phyloP scores from a whole-genome alignment of 1,284 basidiomycete genomes.

The Neolentinus lepideus region DNA sequence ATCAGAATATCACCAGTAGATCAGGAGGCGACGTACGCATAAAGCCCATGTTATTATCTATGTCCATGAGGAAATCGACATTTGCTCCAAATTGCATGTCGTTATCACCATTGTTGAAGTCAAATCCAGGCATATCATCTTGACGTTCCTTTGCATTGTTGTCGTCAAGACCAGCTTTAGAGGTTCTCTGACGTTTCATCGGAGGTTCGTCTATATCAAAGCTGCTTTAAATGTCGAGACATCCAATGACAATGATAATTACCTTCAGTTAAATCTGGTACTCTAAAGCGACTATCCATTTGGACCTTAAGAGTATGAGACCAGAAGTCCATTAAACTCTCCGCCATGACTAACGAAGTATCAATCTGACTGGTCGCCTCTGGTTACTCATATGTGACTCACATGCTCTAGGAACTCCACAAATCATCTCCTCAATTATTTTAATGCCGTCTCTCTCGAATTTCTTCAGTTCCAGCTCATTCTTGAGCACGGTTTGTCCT shows the following conservation, averaged over 20 bases:
- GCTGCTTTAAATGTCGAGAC: neutral
- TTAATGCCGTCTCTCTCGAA: constrained; percentile 46
- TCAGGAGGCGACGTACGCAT: constrained; percentile 3
- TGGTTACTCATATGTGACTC: constrained; percentile 18
- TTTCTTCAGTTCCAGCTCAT: constrained; percentile 43
- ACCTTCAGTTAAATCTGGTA: constrained; percentile 29
- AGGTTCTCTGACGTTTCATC: constrained; percentile 30
- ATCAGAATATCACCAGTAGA: neutral
- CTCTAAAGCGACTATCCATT: constrained; percentile 52
- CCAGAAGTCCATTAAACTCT: constrained; percentile 64
- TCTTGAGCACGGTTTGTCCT: constrained; percentile 47
- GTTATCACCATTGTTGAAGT: neutral
- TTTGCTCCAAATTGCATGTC: constrained; percentile 8
- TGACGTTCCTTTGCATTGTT: constrained; percentile 1
- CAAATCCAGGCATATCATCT: neutral
- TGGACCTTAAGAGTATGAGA: constrained; percentile 59
- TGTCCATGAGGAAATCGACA: constrained; percentile 4
- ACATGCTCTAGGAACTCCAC: constrained; percentile 62
- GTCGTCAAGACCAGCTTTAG: constrained; percentile 7
- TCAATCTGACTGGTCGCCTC: constrained; percentile 5
- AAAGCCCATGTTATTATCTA: constrained; percentile 19
- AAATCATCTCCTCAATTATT: constrained; percentile 57
- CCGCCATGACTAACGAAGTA: constrained; percentile 46
- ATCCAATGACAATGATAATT: constrained; percentile 3
- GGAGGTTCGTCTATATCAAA: constrained; percentile 25